Evolutionary conservation across 208 protist genomes (phyloP), one percentile per base, ranked within the genome.

Genomic region (Porcisia deanei): DNA sequence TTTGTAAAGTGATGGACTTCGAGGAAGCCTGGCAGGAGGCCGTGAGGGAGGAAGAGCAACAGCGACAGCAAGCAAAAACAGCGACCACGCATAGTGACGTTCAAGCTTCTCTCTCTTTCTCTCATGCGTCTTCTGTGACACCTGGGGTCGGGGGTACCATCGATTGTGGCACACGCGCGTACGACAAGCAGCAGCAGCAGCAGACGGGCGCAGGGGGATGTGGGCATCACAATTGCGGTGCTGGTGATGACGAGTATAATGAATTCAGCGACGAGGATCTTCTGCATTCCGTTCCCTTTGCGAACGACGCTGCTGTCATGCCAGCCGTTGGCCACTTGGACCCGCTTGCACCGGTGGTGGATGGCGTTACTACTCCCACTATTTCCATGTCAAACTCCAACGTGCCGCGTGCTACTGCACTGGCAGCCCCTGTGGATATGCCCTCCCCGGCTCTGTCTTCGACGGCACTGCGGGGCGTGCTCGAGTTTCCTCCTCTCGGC

Each of bases 231-330:
- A 43, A 6, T 20, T 7, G 18, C n/a, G 63, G 41, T 30, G 41
- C 1, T 30, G 41, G 41, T 12, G 41, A 52, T 22, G 73, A 83
- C 63, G 37, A 68, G 2, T 85, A 80, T 39, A 70, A 78, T 43
- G 82, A 85, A 47, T 82, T 85, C 34, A 69, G 43, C 54, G 85
- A 90, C 55, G 81, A 88, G 25, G 83, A 90, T 37, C 79, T 92
- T 10, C 67, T 92, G 20, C 80, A 77, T 41, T 71, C 55, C 20
- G 68, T 88, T 39, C 85, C 88, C 2, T 88, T 68, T 49, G 88
- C 83, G 3, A 69, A 88, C 41, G 88, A 90, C 73, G 61, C 73
- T 7, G 67, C 68, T 30, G 54, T 76, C n/a, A 10, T n/a, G 22
- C 73, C 65, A 10, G 1, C 58, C 12, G 41, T 47, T 30, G 71